Base-by-base conservation (phyloP, 352 stramenopile species). In the Pythium utonaiense region DNA sequence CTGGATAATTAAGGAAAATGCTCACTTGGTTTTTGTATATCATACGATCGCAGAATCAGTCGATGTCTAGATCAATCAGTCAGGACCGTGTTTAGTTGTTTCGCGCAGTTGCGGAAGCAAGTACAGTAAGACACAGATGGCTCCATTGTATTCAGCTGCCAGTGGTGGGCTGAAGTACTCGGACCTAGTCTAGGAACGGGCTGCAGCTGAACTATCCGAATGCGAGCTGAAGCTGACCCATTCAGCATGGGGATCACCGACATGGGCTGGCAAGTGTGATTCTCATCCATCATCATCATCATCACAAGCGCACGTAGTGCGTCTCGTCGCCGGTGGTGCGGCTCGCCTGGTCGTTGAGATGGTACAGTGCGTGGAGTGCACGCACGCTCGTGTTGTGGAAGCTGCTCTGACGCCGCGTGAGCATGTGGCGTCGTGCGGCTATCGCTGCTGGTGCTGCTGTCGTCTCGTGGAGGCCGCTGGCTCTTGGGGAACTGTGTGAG, bases 311-410 rank as follows among this genome's bases (percentile, higher is more conserved):
- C 34, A 41, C 34, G 34, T 19, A 41, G 34, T 41, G 34, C 1
- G 34, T 41, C 7, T 14, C 34, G 9, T 41, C 34, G 12, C 16
- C 34, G 34, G 6, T 41, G 34, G 16, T 14, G 34, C 13, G 34
- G 17, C 34, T 14, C 7, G 10, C 34, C 12, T 6, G 13, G 12
- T 28, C 55, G 13, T 2, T 64, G 21, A 74, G 55, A 38, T 67
- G 57, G n/a, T 73, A 77, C 3, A 74, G 48, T 12, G 52, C 55
- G 3, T 36, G 62, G 24, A 77, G 63, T 30, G 70, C 52, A 8
- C 66, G 53, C 31, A 60, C 63, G 50, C 63, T 74, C 27, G 67
- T 66, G 65, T 60, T 60, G 51, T 66, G 56, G 63, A 73, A 73
- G 19, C 69, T 71, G 59, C 66, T 77, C 16, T 62, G 62, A 14